phyloP scores from a whole-genome alignment of 345 rosid genomes.

The Litchi chinensis region DNA sequence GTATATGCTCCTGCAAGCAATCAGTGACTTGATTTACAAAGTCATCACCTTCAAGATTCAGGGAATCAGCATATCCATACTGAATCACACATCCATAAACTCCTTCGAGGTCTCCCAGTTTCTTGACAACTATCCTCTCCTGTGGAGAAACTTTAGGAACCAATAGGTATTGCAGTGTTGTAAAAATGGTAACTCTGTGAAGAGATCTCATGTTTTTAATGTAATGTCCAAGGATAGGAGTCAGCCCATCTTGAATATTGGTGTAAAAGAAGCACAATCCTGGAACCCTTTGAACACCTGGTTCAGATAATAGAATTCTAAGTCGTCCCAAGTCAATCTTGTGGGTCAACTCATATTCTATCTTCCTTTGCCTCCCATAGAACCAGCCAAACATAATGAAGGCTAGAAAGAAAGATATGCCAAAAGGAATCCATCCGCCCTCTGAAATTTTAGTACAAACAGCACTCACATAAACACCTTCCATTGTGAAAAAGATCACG shows the following conservation, averaged over 20 bases:
- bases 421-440: conserved; percentile 96
- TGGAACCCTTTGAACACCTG: conserved; percentile 71
- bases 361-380: conserved; percentile 81
- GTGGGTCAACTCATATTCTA: conserved; percentile 69
- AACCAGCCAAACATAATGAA: conserved; percentile 90
- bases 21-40: conserved; percentile 49
- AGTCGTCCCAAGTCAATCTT: conserved; percentile 64
- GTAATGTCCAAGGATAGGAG: conserved; percentile 78
- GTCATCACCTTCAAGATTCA: conserved; percentile 55
- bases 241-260: conserved; percentile 75
- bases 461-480: conserved; percentile 82
- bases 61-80: conserved; percentile 68
- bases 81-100: conserved; percentile 60
- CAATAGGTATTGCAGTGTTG: conserved; percentile 61
- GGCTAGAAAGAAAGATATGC: conserved; percentile 71
- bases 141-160: conserved; percentile 61
- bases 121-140: conserved; percentile 48
- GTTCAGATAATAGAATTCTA: conserved; percentile 51
- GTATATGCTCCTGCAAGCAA: conserved; percentile 39
- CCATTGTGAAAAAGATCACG: conserved; percentile 61
- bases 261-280: conserved; percentile 90
- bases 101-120: conserved; percentile 42
- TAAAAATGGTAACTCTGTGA: conserved; percentile 74
- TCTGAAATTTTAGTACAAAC: conserved; percentile 70
- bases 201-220: conserved; percentile 81